These are phyloP conservation scores for Lactarius deliciosus DNA, from an alignment of 768 basidiomycete species.

Conservation along the genomic window DNA sequence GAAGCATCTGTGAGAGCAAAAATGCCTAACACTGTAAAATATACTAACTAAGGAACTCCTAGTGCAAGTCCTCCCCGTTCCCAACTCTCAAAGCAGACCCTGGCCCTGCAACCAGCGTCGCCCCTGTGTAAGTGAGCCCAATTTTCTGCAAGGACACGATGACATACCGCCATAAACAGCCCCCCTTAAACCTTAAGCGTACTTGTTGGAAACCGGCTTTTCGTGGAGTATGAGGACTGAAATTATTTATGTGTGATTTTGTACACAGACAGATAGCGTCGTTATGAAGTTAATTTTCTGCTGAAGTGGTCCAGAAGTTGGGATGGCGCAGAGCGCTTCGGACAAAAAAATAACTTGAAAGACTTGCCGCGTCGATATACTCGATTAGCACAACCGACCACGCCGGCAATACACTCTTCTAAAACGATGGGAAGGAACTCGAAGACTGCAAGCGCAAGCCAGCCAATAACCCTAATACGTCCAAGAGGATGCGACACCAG, in stretches of 20 bases:
- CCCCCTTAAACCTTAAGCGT: neutral
- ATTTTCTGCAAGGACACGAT: neutral
- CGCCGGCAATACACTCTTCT: neutral
- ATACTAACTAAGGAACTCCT: conserved; percentile 7
- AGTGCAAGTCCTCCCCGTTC: conserved; percentile 8
- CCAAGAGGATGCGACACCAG: no score
- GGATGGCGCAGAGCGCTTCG: neutral
- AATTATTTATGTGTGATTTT: neutral
- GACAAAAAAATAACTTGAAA: no score
- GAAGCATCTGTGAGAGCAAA: conserved; percentile 8
- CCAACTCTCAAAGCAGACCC: conserved; percentile 13
- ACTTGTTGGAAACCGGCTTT: neutral
- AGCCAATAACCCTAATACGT: no score
- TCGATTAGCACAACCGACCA: neutral
- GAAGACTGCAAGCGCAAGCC: no score
- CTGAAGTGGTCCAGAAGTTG: neutral
- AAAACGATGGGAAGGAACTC: neutral
- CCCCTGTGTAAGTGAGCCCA: conserved; percentile 16
- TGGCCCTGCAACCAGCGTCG: conserved; percentile 8
- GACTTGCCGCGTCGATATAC: no score
- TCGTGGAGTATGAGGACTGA: neutral
- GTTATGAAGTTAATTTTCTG: neutral
- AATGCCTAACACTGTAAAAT: neutral
- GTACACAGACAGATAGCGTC: neutral
- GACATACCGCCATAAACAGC: neutral